A percentile compares a stretch with the other conserved stretches of the same genome.
Evolutionary conservation across 345 rosid species (phyloP).

Genomic region (Balakata baccata): DNA sequence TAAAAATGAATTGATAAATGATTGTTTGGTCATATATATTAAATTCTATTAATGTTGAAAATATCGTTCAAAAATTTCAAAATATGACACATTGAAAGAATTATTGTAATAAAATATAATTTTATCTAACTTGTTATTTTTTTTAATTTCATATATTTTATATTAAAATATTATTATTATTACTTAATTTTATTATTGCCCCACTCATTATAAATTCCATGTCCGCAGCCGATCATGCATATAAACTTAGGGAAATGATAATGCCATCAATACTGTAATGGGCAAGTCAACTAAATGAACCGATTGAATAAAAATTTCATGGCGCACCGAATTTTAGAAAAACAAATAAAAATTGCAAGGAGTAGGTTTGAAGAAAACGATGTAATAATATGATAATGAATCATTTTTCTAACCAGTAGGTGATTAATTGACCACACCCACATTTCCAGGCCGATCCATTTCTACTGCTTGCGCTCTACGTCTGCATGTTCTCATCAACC

Average conservation of each 20-base stretch:
- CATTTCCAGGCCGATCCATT: neutral
- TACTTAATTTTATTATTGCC: too few species aligned
- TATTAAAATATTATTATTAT: too few species aligned
- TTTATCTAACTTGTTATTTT: too few species aligned
- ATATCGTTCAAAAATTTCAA: too few species aligned
- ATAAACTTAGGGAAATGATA: neutral
- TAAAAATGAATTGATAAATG: too few species aligned
- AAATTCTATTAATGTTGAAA: too few species aligned
- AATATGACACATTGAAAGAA: too few species aligned
- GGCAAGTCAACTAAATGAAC: conserved; percentile 4
- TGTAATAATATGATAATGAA: neutral
- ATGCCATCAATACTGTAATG: neutral
- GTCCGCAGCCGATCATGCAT: too few species aligned
- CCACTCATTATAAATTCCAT: too few species aligned
- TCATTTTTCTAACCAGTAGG: neutral
- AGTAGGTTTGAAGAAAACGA: conserved; percentile 11
- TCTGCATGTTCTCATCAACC: neutral
- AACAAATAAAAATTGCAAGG: neutral
- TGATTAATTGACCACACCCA: neutral
- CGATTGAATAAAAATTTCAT: neutral
- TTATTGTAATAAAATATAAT: too few species aligned
- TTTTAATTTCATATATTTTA: too few species aligned
- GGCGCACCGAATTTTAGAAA: neutral
- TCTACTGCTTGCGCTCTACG: neutral
- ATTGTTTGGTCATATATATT: too few species aligned